These are phyloP conservation scores for Annulohypoxylon stygium DNA, from an alignment of 495 filamentous ascomycete genomes.

Conservation along the genomic window DNA sequence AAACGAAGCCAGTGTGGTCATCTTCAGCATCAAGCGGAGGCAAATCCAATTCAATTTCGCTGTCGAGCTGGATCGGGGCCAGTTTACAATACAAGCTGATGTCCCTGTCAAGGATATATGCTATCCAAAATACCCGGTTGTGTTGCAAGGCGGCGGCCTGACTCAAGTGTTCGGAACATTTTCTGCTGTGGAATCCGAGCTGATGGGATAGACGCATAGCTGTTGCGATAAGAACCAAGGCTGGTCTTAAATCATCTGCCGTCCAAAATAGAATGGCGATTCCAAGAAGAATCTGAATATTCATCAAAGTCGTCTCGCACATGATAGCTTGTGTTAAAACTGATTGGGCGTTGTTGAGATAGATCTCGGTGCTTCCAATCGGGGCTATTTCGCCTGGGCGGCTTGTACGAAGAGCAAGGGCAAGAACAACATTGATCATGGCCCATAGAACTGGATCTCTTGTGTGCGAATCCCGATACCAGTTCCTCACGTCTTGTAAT, in stretches of 20 bases:
- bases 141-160: not conserved
- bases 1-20: slow-evolving; percentile 3
- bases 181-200: not conserved
- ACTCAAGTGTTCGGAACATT: not conserved
- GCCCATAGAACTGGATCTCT: slow-evolving; percentile 7
- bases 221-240: slow-evolving; percentile 1
- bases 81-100: not conserved
- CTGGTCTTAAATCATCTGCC: slow-evolving; percentile 10
- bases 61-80: slow-evolving; percentile 1
- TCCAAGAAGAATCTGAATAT: slow-evolving; percentile 7
- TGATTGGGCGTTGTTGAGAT: slow-evolving; percentile 9
- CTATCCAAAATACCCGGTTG: slow-evolving; percentile 12
- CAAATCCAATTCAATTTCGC: not conserved
- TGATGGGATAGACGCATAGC: slow-evolving; percentile 4
- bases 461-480: not conserved
- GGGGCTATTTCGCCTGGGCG: not conserved
- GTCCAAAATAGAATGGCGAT: slow-evolving; percentile 14
- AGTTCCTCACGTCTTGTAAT: not conserved
- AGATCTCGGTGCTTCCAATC: not conserved
- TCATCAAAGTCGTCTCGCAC: slow-evolving; percentile 1
- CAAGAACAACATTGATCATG: slow-evolving; percentile 14
- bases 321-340: slow-evolving; percentile 10
- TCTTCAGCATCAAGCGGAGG: not conserved
- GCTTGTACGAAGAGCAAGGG: not conserved
- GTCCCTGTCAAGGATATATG: slow-evolving; percentile 15